Conservation (phyloP, 2,329 filamentous ascomycete genomes). For the Trichophyton simii region DNA sequence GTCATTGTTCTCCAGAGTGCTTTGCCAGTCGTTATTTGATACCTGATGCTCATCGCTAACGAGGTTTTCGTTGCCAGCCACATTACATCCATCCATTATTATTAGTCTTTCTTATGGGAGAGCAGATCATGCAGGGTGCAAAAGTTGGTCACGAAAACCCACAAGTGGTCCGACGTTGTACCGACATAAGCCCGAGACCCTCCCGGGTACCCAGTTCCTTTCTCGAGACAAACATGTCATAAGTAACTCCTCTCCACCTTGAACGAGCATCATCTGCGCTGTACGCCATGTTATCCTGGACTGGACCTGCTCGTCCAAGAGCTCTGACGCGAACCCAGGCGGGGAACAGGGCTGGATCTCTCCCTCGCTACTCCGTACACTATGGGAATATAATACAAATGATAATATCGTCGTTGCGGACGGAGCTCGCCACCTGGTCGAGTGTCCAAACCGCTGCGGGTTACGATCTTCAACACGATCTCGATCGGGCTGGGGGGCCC, state of each 20-base stretch:
- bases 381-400: too few relatives aligned
- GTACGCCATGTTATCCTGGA: neutral
- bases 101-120: neutral
- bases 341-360: too few relatives aligned
- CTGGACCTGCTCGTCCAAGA: neutral
- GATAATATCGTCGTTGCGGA: too few relatives aligned
- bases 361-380: too few relatives aligned
- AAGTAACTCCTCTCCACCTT: neutral
- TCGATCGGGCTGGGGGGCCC: neutral
- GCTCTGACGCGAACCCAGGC: neutral
- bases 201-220: neutral
- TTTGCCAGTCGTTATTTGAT: neutral
- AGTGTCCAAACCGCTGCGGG: neutral
- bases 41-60: neutral
- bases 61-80: neutral
- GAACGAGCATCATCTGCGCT: neutral
- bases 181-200: neutral
- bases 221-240: neutral
- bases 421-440: neutral
- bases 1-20: neutral
- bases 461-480: neutral
- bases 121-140: neutral
- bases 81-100: neutral
- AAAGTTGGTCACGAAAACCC: neutral
- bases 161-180: neutral